These are phyloP conservation scores for Trichoderma sp. DNA, from an alignment of 2,329 filamentous ascomycete species.

Conservation along the genomic window DNA sequence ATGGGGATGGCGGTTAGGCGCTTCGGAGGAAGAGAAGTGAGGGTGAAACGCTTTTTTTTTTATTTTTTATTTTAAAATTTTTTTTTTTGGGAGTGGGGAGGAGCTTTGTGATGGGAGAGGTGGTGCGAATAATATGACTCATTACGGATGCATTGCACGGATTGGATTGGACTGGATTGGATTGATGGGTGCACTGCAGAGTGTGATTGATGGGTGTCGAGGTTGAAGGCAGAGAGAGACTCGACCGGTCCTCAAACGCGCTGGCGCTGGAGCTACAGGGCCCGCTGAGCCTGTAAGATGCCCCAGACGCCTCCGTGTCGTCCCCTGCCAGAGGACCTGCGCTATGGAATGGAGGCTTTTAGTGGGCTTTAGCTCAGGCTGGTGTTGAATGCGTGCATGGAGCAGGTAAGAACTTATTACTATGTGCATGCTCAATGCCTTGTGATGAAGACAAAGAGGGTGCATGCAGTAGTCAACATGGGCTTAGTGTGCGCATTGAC, in stretches of 20 bases:
- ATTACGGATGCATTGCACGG: neutral
- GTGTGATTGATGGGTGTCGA: neutral
- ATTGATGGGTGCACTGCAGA: too few relatives aligned
- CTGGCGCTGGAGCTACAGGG: neutral
- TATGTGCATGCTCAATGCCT: neutral
- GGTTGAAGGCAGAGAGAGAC: neutral
- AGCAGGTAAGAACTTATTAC: too few relatives aligned
- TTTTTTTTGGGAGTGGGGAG: neutral
- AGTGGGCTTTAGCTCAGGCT: neutral
- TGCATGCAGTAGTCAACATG: neutral
- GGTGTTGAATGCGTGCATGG: neutral
- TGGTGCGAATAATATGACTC: neutral
- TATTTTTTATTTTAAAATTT: too few relatives aligned
- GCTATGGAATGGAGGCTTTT: constrained; percentile 4
- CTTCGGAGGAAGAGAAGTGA: neutral
- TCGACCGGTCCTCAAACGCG: neutral
- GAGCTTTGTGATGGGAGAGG: neutral
- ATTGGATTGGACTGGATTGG: neutral
- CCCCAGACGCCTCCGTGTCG: neutral
- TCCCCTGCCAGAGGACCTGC: neutral
- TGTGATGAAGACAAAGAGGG: neutral
- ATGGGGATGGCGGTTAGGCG: constrained; percentile 15
- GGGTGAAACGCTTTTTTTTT: neutral
- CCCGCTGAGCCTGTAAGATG: constrained; percentile 1
- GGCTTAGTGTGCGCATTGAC: neutral